Percentiles rank a stretch among this genome's conserved stretches.
Conservation (phyloP, 495 filamentous ascomycete genomes). For the Hyaloscypha finlandica region DNA sequence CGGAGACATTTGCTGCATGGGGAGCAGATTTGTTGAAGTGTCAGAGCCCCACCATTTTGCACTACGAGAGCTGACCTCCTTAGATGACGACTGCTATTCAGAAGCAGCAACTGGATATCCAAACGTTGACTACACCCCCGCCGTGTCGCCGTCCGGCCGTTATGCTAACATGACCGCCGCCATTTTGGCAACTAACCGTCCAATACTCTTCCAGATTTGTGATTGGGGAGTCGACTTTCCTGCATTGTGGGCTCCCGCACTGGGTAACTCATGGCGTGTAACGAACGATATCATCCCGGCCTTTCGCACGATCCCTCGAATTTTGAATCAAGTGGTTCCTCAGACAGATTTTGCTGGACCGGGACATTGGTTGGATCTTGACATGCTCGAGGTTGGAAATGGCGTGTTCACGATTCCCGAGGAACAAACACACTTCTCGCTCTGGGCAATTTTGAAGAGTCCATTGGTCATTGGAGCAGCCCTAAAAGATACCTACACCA, state of each 20-base stretch:
- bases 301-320: conserved; percentile 24
- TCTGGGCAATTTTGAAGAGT: conserved; percentile 36
- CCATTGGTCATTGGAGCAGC: conserved; percentile 43
- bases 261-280: conserved; percentile 58
- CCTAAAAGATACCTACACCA: conserved; percentile 38
- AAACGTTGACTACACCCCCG: conserved; percentile 41
- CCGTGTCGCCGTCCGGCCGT: conserved; percentile 21
- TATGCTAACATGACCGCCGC: conserved; percentile 37
- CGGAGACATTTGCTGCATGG: conserved; percentile 39
- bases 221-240: conserved; percentile 43
- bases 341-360: conserved; percentile 32
- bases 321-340: conserved; percentile 28
- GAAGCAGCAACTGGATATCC: conserved; percentile 43
- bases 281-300: conserved; percentile 47
- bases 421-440: conserved; percentile 43
- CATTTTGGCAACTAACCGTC: conserved; percentile 32
- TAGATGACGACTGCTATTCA: conserved; percentile 33
- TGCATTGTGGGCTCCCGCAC: conserved; percentile 50
- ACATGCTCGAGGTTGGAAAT: conserved; percentile 72
- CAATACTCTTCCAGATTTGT: conserved; percentile 42
- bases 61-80: conserved; percentile 14
- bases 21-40: conserved; percentile 41
- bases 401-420: conserved; percentile 50
- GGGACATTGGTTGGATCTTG: conserved; percentile 46
- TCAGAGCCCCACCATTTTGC: conserved; percentile 21